Evolutionary conservation across 2,329 filamentous ascomycete genomes (phyloP), one percentile per base, ranked within the genome.

Genomic region (Cytospora chrysosperma): DNA sequence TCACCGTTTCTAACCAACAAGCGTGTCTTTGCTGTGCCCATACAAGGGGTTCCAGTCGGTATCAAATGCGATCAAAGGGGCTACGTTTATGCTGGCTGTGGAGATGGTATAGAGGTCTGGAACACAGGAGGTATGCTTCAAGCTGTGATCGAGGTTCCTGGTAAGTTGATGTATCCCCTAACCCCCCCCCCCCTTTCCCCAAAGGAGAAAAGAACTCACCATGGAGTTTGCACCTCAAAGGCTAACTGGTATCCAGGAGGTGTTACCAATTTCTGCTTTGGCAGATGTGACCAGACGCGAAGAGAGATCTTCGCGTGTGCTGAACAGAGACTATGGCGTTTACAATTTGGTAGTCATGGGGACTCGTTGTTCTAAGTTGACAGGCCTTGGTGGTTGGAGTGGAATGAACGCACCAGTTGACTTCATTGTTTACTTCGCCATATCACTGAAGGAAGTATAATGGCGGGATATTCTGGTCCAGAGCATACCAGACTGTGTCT

Each of bases 61-160:
- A 75, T 82, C 51, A 71, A 73, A 47, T 80, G 77, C 59, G 79
- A 82, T 65, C 51, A 62, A 1, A 59, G 68, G 6, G 81, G 79
- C 1, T 81, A 81, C 64, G 76, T 84, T 1, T 83, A 80, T 67
- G 74, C 77, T 47, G 80, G 78, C 0, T 81, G 79, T 62, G 76
- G 75, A 3, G 81, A 81, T 62, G 81, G 81, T 13, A 72, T 84
- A n/a, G 79, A 82, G 65, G 75, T 84, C 2, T 84, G 78, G 76
- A 79, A 73, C 53, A 65, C 75, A 1, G 76, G 73, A 4, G 81
- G 81, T 5, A 72, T 72, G 26, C 72, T 81, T 0, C 74, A 83
- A 34, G 81, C 81, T 1, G 71, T 78, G 0, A 72, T 80, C 24
- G 71, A 72, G 40, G 70, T 78, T 24, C 70, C 72, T 28, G 75